These are phyloP conservation scores for Acorus calamus DNA, from an alignment of 106 monocot genomes.

Conservation along the genomic window DNA sequence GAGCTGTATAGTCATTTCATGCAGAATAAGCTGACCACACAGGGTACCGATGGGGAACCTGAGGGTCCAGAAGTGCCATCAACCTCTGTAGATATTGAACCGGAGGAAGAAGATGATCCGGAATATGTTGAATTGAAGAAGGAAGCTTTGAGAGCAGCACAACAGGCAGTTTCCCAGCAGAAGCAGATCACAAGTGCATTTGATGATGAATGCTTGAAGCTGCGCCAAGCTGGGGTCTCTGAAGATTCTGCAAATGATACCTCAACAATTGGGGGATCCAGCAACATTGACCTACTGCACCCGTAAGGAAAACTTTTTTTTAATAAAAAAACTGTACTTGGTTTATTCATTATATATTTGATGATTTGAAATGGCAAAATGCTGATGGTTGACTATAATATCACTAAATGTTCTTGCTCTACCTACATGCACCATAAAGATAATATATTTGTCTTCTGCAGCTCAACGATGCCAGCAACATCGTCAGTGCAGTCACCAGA, in stretches of 20 bases:
- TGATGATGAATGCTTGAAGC: conserved; percentile 66
- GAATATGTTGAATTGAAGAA: conserved; percentile 71
- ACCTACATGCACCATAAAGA: too few relatives aligned
- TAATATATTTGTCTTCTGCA: conserved; percentile 11
- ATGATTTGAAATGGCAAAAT: too few relatives aligned
- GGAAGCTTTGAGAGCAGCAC: conserved; percentile 81
- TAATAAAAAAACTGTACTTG: too few relatives aligned
- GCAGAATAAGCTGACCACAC: conserved; percentile 75
- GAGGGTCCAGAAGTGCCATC: conserved; percentile 21
- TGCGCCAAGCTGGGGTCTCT: conserved; percentile 51
- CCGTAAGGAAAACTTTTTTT: conserved; percentile 48
- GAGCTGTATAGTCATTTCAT: conserved; percentile 98
- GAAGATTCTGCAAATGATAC: conserved; percentile 35
- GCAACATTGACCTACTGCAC: conserved; percentile 66
- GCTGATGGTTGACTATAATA: too few relatives aligned
- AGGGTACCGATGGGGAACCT: conserved; percentile 39
- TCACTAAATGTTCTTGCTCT: too few relatives aligned
- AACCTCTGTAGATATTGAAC: conserved; percentile 17
- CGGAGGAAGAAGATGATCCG: conserved; percentile 54
- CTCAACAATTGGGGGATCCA: conserved; percentile 32
- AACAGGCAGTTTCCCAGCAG: conserved; percentile 79
- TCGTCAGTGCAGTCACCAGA: conserved; percentile 88
- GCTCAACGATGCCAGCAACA: conserved; percentile 89
- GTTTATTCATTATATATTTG: too few relatives aligned
- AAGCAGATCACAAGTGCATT: conserved; percentile 84